Base-by-base conservation (phyloP, 2,329 filamentous ascomycete genomes). In the Chaetomium strumarium region DNA sequence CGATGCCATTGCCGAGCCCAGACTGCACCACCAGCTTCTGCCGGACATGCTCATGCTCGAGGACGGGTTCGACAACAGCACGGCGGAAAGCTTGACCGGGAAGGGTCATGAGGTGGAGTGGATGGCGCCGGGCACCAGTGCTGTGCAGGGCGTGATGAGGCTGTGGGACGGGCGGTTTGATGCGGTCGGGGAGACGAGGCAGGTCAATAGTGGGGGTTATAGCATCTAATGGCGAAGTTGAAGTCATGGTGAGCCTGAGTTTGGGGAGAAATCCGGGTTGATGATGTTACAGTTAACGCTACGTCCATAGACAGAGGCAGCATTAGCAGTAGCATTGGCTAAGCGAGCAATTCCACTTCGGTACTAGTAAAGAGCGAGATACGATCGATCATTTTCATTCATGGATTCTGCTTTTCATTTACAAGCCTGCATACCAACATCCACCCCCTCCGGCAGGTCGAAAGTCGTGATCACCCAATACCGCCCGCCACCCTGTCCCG, bases 1-100 rank as follows among this genome's bases (percentile, higher is more conserved):
- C 0, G 74, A 87, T 45, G 85, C 89, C 0, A 70, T 96, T 0
- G 79, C 78, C 0, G 68, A 79, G 55, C 87, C 88, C 0, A 74
- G 91, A 1, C 67, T 96, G 20, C 90, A 96, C 62, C 89, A 96
- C 62, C 90, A 96, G 71, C 74, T 96, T 6, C 73, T 84, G 3
- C 90, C 90, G 0, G 81, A 86, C 47, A 71, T 73, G 51, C 78
- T 85, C 1, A 72, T 68, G 0, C 88, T 95, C 46, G 90, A 96
- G 70, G 84, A 81, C 37, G 68, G 73, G 0, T 95, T 84, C 60
- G 79, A 93, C 58, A 86, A 90, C 59, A 66, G 67, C 0, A 88
- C 87, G 0, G 81, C 86, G 1, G 80, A 76, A 0, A 88, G 80
- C 60, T 74, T 96, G 78, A 70, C 74, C 46, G 70, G 69, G 0